These are phyloP conservation scores for Ogataea methylovora DNA, from an alignment of 805 yeast species.

Conservation along the genomic window DNA sequence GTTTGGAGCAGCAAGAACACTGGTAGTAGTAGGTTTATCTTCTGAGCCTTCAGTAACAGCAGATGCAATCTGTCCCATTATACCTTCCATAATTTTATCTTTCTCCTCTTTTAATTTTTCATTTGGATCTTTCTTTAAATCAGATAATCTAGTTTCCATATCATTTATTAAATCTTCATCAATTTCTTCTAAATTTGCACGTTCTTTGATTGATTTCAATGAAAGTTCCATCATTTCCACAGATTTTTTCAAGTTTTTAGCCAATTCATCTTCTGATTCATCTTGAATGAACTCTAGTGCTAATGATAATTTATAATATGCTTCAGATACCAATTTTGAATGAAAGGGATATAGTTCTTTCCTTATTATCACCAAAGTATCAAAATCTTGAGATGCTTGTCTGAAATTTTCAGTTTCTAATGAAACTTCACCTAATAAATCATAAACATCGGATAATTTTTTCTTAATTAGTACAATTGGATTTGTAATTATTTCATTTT, in stretches of 20 bases:
- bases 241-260: conserved; percentile 48
- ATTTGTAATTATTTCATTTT: conserved; percentile 17
- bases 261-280: conserved; percentile 39
- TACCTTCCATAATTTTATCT: conserved; percentile 45
- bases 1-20: neutral
- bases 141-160: conserved; percentile 47
- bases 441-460: conserved; percentile 67
- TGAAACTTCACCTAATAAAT: conserved; percentile 81
- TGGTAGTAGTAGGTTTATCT: neutral
- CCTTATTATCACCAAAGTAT: conserved; percentile 48
- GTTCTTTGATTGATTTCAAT: conserved; percentile 36
- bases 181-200: conserved; percentile 31
- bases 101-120: conserved; percentile 43
- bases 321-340: conserved; percentile 62
- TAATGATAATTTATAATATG: conserved; percentile 72
- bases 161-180: conserved; percentile 45
- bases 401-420: conserved; percentile 82
- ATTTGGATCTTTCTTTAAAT: conserved; percentile 44
- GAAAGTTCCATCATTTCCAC: conserved; percentile 32
- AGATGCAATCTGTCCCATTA: conserved; percentile 39
- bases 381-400: conserved; percentile 69
- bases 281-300: conserved; percentile 70
- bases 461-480: conserved; percentile 30
- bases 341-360: conserved; percentile 40
- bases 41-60: conserved; percentile 8